Conservation (phyloP, 2,329 filamentous ascomycete genomes). For the Chrysosporium queenslandicum region DNA sequence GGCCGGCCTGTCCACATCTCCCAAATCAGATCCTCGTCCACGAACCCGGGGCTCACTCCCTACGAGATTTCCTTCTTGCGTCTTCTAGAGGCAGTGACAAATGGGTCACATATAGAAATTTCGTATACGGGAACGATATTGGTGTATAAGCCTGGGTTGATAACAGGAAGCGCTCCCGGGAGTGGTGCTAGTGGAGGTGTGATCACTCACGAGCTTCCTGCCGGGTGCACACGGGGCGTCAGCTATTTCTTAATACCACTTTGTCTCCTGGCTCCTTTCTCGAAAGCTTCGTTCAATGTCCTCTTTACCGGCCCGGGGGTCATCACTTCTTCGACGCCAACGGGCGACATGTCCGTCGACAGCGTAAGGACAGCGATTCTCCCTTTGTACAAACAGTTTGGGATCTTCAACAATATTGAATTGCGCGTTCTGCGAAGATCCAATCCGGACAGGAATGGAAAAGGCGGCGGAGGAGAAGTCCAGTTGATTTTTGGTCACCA, state of each 20-base stretch:
- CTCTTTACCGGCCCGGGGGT: slow-evolving; percentile 83
- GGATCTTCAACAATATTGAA: slow-evolving; percentile 78
- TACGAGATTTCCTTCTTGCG: slow-evolving; percentile 94
- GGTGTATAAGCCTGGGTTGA: slow-evolving; percentile 82
- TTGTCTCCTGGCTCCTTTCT: slow-evolving; percentile 84
- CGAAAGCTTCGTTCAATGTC: slow-evolving; percentile 82
- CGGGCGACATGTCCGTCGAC: slow-evolving; percentile 82
- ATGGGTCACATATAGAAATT: slow-evolving; percentile 89
- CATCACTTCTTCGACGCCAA: slow-evolving; percentile 75
- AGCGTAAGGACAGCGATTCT: slow-evolving; percentile 87
- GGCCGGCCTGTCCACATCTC: slow-evolving; percentile 84
- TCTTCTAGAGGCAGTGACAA: slow-evolving; percentile 87
- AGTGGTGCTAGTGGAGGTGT: slow-evolving; percentile 64
- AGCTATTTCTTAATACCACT: slow-evolving; percentile 88
- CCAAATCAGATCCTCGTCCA: slow-evolving; percentile 80
- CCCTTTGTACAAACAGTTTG: slow-evolving; percentile 81
- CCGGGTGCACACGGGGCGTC: slow-evolving; percentile 66
- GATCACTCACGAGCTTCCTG: slow-evolving; percentile 69
- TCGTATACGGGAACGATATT: slow-evolving; percentile 92
- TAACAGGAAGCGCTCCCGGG: slow-evolving; percentile 72
- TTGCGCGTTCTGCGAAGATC: slow-evolving; percentile 70
- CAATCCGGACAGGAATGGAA: slow-evolving; percentile 63
- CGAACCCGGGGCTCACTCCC: slow-evolving; percentile 76
- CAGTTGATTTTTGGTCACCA: slow-evolving; percentile 89
- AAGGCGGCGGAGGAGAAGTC: slow-evolving; percentile 81